These are phyloP conservation scores for Picea engelmannii DNA, from an alignment of 83 land plant species.

Conservation along the genomic window DNA sequence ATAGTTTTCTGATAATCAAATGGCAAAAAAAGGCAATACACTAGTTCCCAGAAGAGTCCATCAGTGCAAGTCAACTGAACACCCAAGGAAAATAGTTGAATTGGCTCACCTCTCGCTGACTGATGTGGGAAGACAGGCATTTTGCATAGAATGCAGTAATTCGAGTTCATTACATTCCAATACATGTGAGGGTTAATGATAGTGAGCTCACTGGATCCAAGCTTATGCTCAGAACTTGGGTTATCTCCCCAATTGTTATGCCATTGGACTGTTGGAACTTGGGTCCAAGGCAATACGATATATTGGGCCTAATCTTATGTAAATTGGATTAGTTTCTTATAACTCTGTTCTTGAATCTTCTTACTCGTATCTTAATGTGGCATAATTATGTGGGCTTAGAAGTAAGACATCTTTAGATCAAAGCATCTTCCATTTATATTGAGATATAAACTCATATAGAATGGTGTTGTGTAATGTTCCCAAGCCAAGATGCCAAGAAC, in stretches of 20 bases:
- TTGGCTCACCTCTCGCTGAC: not conserved
- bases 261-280: no score
- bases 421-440: not conserved
- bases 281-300: no score
- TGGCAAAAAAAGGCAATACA: not conserved
- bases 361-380: not conserved
- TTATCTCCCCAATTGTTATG: no score
- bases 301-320: not conserved
- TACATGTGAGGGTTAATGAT: no score
- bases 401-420: not conserved
- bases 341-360: not conserved
- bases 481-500: no score
- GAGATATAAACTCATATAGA: not conserved
- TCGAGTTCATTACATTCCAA: no score
- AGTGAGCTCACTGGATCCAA: no score
- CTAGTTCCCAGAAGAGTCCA: not conserved
- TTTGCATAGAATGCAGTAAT: not conserved
- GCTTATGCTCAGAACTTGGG: no score
- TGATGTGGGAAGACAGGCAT: not conserved
- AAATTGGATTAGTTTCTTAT: not conserved
- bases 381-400: not conserved
- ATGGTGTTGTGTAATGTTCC: no score
- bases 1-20: not conserved
- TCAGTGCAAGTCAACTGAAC: not conserved
- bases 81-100: not conserved